Evolutionary conservation across 1,139 yeast species (phyloP), one percentile per base, ranked within the genome.

Genomic region (Candida anutae): DNA sequence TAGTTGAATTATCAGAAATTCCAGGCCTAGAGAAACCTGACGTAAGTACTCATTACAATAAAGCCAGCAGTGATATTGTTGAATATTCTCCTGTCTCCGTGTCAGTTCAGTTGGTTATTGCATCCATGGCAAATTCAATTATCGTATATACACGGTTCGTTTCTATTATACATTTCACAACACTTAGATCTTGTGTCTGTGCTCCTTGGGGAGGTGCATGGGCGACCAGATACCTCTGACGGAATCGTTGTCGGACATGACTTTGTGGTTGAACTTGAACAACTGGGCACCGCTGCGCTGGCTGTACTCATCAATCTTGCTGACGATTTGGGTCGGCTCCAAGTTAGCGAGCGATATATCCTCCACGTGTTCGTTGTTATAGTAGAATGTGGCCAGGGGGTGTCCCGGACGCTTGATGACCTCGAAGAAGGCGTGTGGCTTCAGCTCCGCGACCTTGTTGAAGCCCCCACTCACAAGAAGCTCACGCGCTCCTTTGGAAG

Each of bases 191-290:
- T 69, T 77, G 60, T 73, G 78, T 58, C 94, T 75, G 48, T 62
- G 64, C 22, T 64, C 62, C 52, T 82, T 79, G 35, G 75, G 77
- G 29, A 71, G 76, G 51, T 90, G 96, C 64, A 90, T 68, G 32
- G 98, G 98, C 27, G 96, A 85, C 98, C 99, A 90, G 29, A 90
- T 69, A 46, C 98, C 99, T 68, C 99, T 80, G 12, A 90, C 90
- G 28, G 94, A 79, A 35, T 73, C 74, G 53, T 88, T 90, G 35
- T 69, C 55, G 24, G 94, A 79, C 52, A 75, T 71, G 23, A 90
- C 97, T 42, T 81, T 79, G 40, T 80, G 77, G 52, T 65, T 65
- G 46, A 42, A 62, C 42, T 64, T 65, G 51, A 61, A 57, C 33
- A 61, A 54, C 8, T 53, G 51, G 30, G 55, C 54, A 24, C 71